Base-by-base conservation (phyloP, 2,329 filamentous ascomycete genomes). In the Alternaria triticimaculans region DNA sequence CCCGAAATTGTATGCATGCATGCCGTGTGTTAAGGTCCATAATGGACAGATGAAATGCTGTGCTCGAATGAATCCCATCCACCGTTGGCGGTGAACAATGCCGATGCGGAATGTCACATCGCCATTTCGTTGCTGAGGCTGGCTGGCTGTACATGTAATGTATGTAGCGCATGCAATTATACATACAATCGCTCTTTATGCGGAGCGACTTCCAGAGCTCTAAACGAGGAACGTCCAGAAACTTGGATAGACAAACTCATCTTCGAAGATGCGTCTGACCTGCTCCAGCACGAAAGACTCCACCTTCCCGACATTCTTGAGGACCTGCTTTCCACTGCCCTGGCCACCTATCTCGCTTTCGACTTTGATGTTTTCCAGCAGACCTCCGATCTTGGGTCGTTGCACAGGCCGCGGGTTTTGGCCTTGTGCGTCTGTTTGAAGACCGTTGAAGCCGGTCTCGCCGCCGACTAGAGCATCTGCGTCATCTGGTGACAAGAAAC, bases 251-350 rank as follows among this genome's bases (percentile, higher is more conserved):
- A 98, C 94, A 82, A 98, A 96, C 80, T 99, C 96, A 78, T 98
- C 96, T 81, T 99, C 96, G 76, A 99, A 98, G 72, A 99, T 98
- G 76, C 94, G 88, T 77, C 95, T 89, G 66, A 99, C 96, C 81
- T 98, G 95, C 79, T 98, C 95, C 63, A 99, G 85, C 60, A 99
- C 93, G 79, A 99, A 99, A 74, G 93, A 92, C 83, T 99, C 96
- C 62, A 99, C 96, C 85, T 99, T 99, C 63, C 96, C 95, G 54
- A 99, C 95, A 79, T 99, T 99, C 85, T 97, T 98, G 64, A 99
- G 83, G 50, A 95, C 96, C 82, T 97, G 95, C 82, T 96, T 97
- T 25, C 93, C 93, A 64, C 92, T 90, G 74, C 96, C 94, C 69
- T 94, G 89, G 78, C 96, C 91, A 7, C 96, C 96, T 79, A 99